Base-by-base conservation (phyloP, 768 basidiomycete species). In the Macrolepiota albuminosa region DNA sequence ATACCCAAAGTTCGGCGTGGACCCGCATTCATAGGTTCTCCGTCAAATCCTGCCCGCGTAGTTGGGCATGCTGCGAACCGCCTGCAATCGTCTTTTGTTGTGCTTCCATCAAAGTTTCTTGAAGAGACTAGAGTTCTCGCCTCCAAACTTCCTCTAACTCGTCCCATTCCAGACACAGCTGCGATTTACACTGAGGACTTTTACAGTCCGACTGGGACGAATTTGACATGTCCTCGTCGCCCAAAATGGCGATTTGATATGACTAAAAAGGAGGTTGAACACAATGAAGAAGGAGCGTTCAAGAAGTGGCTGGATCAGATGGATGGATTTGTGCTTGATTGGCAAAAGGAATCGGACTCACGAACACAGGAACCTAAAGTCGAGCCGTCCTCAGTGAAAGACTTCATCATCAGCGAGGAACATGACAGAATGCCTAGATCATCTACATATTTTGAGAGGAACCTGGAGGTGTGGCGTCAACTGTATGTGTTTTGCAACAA, bases 401-500 rank as follows among this genome's bases (percentile, higher is more conserved):
- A 64, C 7, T 53, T 59, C 14, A 9, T 59, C 14, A 9, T 57
- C 37, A 48, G 52, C 18, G 50, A 64, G 52, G 64, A 54, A 18
- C 57, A 33, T 29, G 29, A 49, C 13, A 51, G 60, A 33, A 78
- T 86, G 81, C 85, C 85, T 10, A 74, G 76, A 47, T 88, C 91
- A 4, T 85, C 89, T 2, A 87, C 89, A 1, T 87, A 88, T 72
- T 97, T 86, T 70, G 95, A 97, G 72, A 82, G 91, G 45, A 97
- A 98, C 70, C 67, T 97, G 48, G 91, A 97, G 69, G 94, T 97
- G 14, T 98, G 95, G 95, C 75, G 95, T 63, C 96, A 98, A 75
- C 75, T 98, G 85, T 92, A 71, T 65, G 89, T 79, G 8, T 39
- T 55, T 56, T 57, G 36, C 42, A n/a, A 43, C 37, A 37, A 33